Conservation (phyloP, 345 rosid species). For the Citropsis articulata region DNA sequence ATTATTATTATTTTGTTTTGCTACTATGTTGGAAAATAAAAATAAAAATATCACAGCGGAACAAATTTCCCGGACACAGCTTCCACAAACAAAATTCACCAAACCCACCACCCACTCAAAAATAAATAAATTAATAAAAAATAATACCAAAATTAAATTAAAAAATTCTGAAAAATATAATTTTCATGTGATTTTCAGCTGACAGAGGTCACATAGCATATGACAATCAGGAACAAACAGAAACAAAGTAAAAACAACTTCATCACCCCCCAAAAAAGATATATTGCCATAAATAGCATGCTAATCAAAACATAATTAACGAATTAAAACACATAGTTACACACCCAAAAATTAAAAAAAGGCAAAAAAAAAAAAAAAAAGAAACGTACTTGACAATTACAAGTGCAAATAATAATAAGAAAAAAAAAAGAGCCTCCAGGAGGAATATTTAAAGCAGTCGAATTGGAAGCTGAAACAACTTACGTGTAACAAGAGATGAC, state of each 20-base stretch:
- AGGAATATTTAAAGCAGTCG: background rate
- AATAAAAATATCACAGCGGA: background rate
- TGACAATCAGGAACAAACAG: background rate
- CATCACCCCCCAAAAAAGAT: background rate
- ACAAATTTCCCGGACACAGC: background rate
- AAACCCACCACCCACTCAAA: background rate
- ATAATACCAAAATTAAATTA: background rate
- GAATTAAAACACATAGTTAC: background rate
- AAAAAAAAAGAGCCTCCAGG: background rate
- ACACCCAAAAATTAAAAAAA: background rate
- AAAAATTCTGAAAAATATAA: background rate
- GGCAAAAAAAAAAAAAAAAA: no score
- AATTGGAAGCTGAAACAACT: conserved; percentile 8
- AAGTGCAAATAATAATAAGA: background rate
- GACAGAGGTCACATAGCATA: background rate
- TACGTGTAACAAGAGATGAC: conserved; percentile 23
- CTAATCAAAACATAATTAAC: background rate
- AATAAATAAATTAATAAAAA: background rate
- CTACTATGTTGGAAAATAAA: background rate
- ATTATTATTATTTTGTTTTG: background rate
- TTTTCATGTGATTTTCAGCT: background rate
- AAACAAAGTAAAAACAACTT: background rate
- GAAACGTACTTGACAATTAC: background rate
- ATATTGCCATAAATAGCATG: background rate
- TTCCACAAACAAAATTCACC: background rate